phyloP scores from a whole-genome alignment of 73 alveolate genomes.

The Tetrahymena borealis region DNA sequence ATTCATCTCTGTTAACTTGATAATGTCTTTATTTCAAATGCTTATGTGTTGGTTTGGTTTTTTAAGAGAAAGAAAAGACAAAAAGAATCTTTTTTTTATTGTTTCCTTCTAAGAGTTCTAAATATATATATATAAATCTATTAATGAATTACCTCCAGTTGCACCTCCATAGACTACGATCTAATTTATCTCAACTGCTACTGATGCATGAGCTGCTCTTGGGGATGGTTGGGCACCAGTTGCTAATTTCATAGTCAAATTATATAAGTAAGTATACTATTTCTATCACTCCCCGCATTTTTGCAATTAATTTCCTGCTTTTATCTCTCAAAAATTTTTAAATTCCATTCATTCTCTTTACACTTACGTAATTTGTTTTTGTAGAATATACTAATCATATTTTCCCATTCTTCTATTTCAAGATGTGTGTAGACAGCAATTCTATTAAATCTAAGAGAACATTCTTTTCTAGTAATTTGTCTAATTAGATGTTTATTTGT shows the following conservation, averaged over 20 bases:
- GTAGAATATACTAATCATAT: no score
- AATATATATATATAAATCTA: not conserved
- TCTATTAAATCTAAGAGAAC: no score
- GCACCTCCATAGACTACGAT: conserved; percentile 97
- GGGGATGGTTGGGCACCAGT: conserved; percentile 92
- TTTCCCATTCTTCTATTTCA: no score
- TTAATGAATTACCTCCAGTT: conserved; percentile 90
- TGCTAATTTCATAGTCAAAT: conserved; percentile 38
- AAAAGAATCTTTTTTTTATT: not conserved
- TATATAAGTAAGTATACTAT: not conserved
- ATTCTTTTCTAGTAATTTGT: no score
- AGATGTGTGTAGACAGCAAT: no score
- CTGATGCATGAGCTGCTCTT: conserved; percentile 97
- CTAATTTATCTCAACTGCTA: conserved; percentile 80
- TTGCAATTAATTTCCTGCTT: no score
- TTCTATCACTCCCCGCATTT: not conserved
- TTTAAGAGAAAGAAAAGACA: not conserved
- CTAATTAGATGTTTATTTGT: no score
- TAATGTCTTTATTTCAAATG: no score
- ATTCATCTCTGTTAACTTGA: not conserved
- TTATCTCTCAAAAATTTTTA: no score
- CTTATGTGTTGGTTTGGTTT: not conserved
- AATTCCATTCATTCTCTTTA: no score
- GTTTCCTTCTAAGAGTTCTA: not conserved
- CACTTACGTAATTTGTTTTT: no score